A percentile compares a stretch with the other conserved stretches of the same genome.
phyloP scores from a whole-genome alignment of 192 early-diverging fungal genomes.

The Coemansia umbellata region DNA sequence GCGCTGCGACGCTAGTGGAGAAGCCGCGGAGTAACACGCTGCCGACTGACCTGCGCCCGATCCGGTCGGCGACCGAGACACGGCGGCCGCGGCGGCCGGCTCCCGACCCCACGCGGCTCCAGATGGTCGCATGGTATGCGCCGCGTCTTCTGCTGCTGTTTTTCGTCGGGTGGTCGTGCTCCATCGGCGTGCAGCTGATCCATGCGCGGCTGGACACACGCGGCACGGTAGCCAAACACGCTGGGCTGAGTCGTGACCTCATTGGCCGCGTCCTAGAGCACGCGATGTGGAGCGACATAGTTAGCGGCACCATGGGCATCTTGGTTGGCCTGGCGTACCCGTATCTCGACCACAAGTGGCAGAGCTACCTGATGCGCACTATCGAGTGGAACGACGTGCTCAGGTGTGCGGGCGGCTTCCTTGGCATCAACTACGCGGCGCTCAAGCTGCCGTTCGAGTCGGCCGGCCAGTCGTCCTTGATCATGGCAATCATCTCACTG shows the following conservation, averaged over 20 bases:
- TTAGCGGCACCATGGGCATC: conserved; percentile 37
- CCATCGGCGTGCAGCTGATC: conserved; percentile 41
- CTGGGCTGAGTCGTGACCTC: conserved; percentile 22
- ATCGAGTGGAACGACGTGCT: conserved; percentile 41
- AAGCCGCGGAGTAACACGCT: background rate
- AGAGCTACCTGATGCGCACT: conserved; percentile 8
- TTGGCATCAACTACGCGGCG: conserved; percentile 49
- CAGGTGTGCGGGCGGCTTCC: conserved; percentile 43
- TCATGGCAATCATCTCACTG: conserved; percentile 46
- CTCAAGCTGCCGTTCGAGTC: conserved; percentile 49
- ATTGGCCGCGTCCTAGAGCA: conserved; percentile 35
- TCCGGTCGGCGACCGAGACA: conserved; percentile 7
- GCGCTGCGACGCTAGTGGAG: conserved; percentile 1
- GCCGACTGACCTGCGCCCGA: background rate
- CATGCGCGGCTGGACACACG: conserved; percentile 19
- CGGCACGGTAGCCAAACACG: background rate
- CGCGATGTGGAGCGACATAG: conserved; percentile 28
- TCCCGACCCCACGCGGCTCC: background rate
- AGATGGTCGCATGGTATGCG: conserved; percentile 36
- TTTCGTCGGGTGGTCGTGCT: conserved; percentile 42
- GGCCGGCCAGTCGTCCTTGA: conserved; percentile 27
- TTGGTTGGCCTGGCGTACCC: conserved; percentile 36
- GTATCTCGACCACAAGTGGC: conserved; percentile 43
- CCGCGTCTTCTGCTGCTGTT: conserved; percentile 39
- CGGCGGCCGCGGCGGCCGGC: conserved; percentile 14